phyloP scores from a whole-genome alignment of 73 alveolate genomes.

The Uronychia binucleata region DNA sequence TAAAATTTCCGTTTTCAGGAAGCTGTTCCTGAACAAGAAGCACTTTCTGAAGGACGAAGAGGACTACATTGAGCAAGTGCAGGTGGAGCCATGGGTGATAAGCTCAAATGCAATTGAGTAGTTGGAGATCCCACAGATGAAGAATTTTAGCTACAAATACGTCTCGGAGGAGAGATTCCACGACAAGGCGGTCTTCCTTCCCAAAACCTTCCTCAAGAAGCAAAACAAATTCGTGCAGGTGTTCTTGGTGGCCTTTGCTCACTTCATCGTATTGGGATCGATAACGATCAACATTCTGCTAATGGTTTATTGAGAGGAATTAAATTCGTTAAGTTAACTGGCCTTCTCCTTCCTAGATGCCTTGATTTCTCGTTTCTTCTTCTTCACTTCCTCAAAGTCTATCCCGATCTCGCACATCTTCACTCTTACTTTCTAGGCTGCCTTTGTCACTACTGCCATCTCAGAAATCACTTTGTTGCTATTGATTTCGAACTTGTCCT shows the following conservation, averaged over 20 bases:
- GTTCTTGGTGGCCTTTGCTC: not conserved
- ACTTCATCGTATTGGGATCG: not conserved
- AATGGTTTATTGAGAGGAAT: not conserved
- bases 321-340: too few relatives aligned
- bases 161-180: not conserved
- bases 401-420: not conserved
- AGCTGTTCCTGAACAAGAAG: too few relatives aligned
- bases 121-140: not conserved
- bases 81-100: not conserved
- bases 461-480: conserved; percentile 10
- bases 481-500: conserved; percentile 67
- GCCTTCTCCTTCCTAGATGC: not conserved
- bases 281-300: not conserved
- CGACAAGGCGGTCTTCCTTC: not conserved
- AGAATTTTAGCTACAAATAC: not conserved
- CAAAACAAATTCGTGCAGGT: not conserved
- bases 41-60: not conserved
- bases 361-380: not conserved
- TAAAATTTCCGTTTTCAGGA: not conserved
- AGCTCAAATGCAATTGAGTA: not conserved
- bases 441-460: not conserved
- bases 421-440: not conserved
- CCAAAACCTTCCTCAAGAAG: not conserved
- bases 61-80: not conserved
- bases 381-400: not conserved